A percentile compares a stretch with the other conserved stretches of the same genome.
Evolutionary conservation across 139 green algal species (phyloP).

Genomic region (Tetraselmis chui): DNA sequence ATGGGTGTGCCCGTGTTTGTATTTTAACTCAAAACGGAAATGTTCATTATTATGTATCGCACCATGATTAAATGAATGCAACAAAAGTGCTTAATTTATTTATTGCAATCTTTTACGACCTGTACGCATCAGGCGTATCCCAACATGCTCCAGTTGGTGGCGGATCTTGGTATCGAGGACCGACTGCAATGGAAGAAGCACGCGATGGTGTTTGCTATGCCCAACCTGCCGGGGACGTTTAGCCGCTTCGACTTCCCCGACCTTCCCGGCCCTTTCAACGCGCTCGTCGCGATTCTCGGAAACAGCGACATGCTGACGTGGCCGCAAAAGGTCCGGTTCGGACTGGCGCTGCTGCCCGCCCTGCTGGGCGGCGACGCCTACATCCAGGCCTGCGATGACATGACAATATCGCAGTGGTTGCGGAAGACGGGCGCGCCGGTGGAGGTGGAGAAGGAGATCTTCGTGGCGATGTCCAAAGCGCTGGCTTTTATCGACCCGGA

Average conservation of each 20-base stretch:
- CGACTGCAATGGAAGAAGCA: slow-evolving; percentile 89
- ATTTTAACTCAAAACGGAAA: no score
- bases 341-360: slow-evolving; percentile 84
- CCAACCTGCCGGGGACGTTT: slow-evolving; percentile 89
- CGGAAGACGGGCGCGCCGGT: slow-evolving; percentile 86
- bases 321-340: slow-evolving; percentile 96
- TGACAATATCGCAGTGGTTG: slow-evolving; percentile 96
- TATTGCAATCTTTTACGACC: no score
- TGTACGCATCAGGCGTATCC: slow-evolving; percentile 89
- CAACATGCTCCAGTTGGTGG: slow-evolving; percentile 97
- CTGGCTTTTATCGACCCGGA: slow-evolving; percentile 98
- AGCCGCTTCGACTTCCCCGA: slow-evolving; percentile 96
- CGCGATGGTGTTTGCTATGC: slow-evolving; percentile 93
- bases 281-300: slow-evolving; percentile 80
- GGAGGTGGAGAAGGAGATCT: slow-evolving; percentile 97
- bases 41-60: no score
- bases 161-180: slow-evolving; percentile 88
- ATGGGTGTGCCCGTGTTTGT: no score
- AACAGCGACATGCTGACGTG: slow-evolving; percentile 98
- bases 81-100: no score
- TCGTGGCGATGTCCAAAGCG: slow-evolving; percentile 99
- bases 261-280: slow-evolving; percentile 92
- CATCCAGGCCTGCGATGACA: slow-evolving; percentile 83
- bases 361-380: slow-evolving; percentile 82
- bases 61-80: no score